Base-by-base conservation (phyloP, 2,329 filamentous ascomycete species). In the Phialemoniopsis sp. region DNA sequence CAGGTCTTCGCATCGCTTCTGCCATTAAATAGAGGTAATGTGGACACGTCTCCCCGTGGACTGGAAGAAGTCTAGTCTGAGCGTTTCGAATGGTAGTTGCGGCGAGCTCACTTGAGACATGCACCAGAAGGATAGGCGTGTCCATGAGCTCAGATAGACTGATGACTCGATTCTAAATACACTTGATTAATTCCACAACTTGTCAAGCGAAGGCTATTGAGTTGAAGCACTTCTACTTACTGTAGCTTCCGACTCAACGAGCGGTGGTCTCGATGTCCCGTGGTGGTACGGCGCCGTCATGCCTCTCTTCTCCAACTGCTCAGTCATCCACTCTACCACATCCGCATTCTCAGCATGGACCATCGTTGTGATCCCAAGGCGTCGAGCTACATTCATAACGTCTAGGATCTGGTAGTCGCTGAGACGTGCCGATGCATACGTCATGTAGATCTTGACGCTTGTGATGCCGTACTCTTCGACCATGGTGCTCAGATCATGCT, bases 11-110 rank as follows among this genome's bases (percentile, higher is more conserved):
- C 77, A 77, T 5, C 68, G 17, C 67, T 62, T 14, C 70, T n/a
- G n/a, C 63, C 3, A 70, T 75, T 5, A 78, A 62, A 44, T 73
- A 72, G 3, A 78, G 63, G 44, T 78, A 77, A 43, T 78, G 73
- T 2, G 73, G 73, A 46, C 73, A 78, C 1, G 73, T 78, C 51
- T 78, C 72, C 2, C 72, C 73, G 45, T 68, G 71, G 31, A 77
- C 57, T 3, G 73, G 72, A 29, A 72, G 59, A 0, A 68, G 67
- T 10, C 58, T 56, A 16, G 64, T 66, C 50, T 76, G 70, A 0
- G 73, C 73, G 29, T 57, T 49, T 34, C 67, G 63, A 46, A 76
- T 75, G 37, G 68, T 63, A 2, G 51, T 45, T 2, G 70, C 64
- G 1, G 72, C 70, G 3, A 57, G 57, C 2, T 69, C 68, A 4